phyloP scores from a whole-genome alignment of 768 basidiomycete genomes.

The Termitomyces sp. region DNA sequence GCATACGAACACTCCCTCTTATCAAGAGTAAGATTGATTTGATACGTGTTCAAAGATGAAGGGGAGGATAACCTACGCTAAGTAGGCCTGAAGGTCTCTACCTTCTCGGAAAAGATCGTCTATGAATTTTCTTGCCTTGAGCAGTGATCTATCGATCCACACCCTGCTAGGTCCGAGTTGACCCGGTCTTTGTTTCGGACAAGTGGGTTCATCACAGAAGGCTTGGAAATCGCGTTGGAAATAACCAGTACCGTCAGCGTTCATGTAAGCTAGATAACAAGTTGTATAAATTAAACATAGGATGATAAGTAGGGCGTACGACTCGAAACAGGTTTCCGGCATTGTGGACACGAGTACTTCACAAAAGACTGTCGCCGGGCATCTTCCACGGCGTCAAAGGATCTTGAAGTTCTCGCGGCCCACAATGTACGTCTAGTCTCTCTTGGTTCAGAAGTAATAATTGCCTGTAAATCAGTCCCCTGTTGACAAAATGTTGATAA shows the following conservation, averaged over 20 bases:
- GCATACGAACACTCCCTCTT: constrained; percentile 3
- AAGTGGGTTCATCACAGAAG: constrained; percentile 7
- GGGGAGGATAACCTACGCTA: background rate
- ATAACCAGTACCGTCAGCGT: constrained; percentile 10
- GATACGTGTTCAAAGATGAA: background rate
- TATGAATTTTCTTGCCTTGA: constrained; percentile 8
- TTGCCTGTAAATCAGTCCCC: background rate
- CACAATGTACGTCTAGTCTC: background rate
- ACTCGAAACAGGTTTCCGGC: background rate
- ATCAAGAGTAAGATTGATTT: background rate
- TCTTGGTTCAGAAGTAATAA: background rate
- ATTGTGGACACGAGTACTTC: constrained; percentile 1
- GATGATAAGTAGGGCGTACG: background rate
- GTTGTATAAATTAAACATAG: background rate
- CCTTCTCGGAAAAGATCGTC: constrained; percentile 11
- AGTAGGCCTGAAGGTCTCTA: background rate
- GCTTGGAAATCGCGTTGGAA: constrained; percentile 8
- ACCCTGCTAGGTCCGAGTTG: background rate
- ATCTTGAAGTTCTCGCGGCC: background rate
- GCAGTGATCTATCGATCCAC: background rate
- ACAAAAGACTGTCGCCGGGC: background rate
- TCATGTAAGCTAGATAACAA: constrained; percentile 6
- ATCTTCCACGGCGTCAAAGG: background rate
- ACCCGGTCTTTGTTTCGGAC: background rate
- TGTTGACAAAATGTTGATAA: background rate